These are phyloP conservation scores for Colletotrichum neosansevieriae DNA, from an alignment of 2,329 filamentous ascomycete species.

Conservation along the genomic window DNA sequence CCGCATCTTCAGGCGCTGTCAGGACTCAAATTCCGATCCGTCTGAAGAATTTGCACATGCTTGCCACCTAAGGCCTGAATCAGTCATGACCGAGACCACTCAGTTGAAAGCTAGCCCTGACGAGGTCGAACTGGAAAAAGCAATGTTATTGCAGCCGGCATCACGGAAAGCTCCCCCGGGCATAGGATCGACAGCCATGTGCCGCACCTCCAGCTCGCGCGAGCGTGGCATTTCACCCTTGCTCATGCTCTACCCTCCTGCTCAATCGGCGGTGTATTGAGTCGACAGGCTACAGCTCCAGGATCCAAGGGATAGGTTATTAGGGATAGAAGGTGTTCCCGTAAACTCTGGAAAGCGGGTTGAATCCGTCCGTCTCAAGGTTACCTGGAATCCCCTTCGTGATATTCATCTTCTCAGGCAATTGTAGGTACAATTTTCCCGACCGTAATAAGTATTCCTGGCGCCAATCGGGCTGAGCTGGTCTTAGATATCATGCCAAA, in stretches of 20 bases:
- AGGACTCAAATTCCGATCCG: conserved; percentile 17
- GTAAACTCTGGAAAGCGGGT: background rate
- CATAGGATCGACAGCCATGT: conserved; percentile 32
- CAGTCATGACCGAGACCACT: background rate
- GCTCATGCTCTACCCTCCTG: background rate
- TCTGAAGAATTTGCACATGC: conserved; percentile 35
- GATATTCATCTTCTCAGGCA: background rate
- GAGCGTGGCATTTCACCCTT: conserved; percentile 11
- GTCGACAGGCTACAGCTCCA: background rate
- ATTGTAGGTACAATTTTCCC: background rate
- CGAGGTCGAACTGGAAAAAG: conserved; percentile 33
- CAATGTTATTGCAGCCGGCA: conserved; percentile 31
- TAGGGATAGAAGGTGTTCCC: background rate
- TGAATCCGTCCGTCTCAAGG: background rate
- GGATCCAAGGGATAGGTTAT: background rate
- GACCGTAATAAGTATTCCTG: background rate
- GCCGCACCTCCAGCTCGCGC: conserved; percentile 21
- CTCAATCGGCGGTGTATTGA: conserved; percentile 26
- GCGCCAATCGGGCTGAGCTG: background rate
- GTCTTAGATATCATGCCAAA: background rate
- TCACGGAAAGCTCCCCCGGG: conserved; percentile 22
- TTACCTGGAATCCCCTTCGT: background rate
- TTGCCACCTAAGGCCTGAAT: background rate
- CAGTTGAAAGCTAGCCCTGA: conserved; percentile 18
- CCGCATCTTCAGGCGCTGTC: conserved; percentile 1